Percentiles rank a stretch among this genome's conserved stretches.
phyloP scores from a whole-genome alignment of 2,329 filamentous ascomycete species.

The Claviceps pusilla region DNA sequence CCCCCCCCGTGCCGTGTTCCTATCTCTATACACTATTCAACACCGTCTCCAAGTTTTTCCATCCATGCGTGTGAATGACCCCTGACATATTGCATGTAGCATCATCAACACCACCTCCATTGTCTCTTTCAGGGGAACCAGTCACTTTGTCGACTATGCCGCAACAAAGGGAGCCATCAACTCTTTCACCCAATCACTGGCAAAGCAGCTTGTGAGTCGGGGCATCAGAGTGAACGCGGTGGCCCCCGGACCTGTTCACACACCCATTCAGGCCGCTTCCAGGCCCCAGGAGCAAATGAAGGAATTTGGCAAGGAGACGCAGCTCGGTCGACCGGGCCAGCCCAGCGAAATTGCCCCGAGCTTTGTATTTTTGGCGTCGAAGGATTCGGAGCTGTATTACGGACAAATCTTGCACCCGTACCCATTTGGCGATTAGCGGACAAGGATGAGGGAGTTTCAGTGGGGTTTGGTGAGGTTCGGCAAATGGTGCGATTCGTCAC shows the following conservation, averaged over 20 bases:
- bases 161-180: constrained; percentile 44
- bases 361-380: constrained; percentile 22
- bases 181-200: constrained; percentile 37
- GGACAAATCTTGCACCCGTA: constrained; percentile 26
- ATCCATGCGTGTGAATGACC: not conserved
- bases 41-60: not conserved
- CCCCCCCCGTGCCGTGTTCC: no score
- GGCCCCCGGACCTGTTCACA: constrained; percentile 28
- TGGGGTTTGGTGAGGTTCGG: no score
- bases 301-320: constrained; percentile 23
- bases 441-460: no score
- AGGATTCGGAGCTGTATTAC: constrained; percentile 24
- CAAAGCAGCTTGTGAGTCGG: constrained; percentile 36
- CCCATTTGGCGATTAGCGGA: constrained; percentile 21
- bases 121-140: constrained; percentile 37
- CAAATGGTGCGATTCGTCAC: no score
- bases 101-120: constrained; percentile 44
- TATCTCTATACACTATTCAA: not conserved
- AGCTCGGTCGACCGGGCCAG: constrained; percentile 25
- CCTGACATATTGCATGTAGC: constrained; percentile 11
- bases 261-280: constrained; percentile 28
- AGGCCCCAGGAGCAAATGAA: constrained; percentile 30
- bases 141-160: constrained; percentile 37
- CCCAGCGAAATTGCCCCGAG: constrained; percentile 17
- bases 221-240: constrained; percentile 41